Evolutionary conservation across 1,284 basidiomycete species (phyloP).

Genomic region (Ceratobasidium papillatum): DNA sequence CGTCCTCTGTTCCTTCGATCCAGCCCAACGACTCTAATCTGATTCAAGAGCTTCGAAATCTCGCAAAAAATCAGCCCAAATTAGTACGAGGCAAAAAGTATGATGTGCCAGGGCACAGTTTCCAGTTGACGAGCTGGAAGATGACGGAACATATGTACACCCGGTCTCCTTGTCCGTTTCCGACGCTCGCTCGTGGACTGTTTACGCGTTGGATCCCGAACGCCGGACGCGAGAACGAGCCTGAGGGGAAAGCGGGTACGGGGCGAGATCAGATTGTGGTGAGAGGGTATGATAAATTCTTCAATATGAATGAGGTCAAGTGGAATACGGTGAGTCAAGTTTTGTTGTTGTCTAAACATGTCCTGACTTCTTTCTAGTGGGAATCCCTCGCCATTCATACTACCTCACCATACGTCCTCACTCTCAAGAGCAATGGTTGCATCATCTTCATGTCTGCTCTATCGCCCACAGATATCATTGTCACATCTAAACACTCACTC

Average conservation of each 20-base stretch:
- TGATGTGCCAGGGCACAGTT: conserved; percentile 63
- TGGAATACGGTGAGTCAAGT: conserved; percentile 82
- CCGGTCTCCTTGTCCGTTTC: conserved; percentile 86
- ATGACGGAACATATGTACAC: conserved; percentile 96
- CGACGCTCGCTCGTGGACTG: conserved; percentile 87
- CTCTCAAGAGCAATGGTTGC: conserved; percentile 97
- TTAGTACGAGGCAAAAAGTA: conserved; percentile 67
- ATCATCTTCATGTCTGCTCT: conserved; percentile 96
- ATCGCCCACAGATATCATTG: conserved; percentile 75
- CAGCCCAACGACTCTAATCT: conserved; percentile 55
- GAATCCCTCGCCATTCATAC: conserved; percentile 75
- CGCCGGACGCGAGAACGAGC: conserved; percentile 46
- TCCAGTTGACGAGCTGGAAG: conserved; percentile 84
- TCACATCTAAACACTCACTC: conserved; percentile 93
- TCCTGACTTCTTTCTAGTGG: conserved; percentile 68
- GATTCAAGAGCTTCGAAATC: conserved; percentile 59
- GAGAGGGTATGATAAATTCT: conserved; percentile 98
- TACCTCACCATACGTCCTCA: conserved; percentile 82
- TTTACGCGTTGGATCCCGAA: conserved; percentile 68
- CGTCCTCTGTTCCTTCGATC: background rate
- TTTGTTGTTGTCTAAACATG: background rate
- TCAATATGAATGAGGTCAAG: conserved; percentile 94
- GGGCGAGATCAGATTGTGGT: conserved; percentile 77
- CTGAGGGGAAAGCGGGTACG: conserved; percentile 47
- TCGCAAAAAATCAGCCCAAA: conserved; percentile 65